Evolutionary conservation across 2,329 filamentous ascomycete genomes (phyloP), one percentile per base, ranked within the genome.

Genomic region (Colletotrichum costaricense): DNA sequence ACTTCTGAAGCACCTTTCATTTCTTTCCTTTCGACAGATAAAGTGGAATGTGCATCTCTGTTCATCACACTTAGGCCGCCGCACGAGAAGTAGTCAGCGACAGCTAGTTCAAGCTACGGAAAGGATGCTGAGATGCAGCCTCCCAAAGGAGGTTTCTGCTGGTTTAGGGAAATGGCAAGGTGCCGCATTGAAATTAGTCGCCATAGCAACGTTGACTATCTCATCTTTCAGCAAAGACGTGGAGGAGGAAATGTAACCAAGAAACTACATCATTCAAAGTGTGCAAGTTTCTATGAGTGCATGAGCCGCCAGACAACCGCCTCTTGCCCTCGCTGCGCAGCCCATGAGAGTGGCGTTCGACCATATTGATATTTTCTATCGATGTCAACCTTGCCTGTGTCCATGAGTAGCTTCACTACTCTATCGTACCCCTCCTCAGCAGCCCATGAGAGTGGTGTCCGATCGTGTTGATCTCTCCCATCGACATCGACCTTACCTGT

Each of bases 131-230:
- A 9, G 8, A 30, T 30, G 2, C 30, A 30, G 30, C 30, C 0
- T 30, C 30, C 9, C 1, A 9, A 30, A 30, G 30, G 0, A 0
- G 1, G 30, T 1, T 30, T 0, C 2, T 0, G 1, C 2, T 30
- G 30, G 30, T 30, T 30, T 30, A 8, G 2, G 30, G 0, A 9
- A 9, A 30, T 0, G 0, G 9, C 8, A 9, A 30, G 30, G 0
- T 30, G 8, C 8, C 30, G 30, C 30, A 30, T 1, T 8, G 0
- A 0, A 9, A 0, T 8, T 9, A 3, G 30, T 30, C 8, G 30
- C 30, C 0, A 30, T 9, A 0, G 30, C 0, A 2, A 1, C 30
- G 8, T 30, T 30, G 30, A 30, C 8, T 3, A 30, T 30, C 30
- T 30, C 8, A 9, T 9, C 0, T 0, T 30, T 9, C 8, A 30